A percentile compares a stretch with the other conserved stretches of the same genome.
These are phyloP conservation scores for Plasmodium vivax DNA, from an alignment of 169 alveolate genomes.

Conservation along the genomic window DNA sequence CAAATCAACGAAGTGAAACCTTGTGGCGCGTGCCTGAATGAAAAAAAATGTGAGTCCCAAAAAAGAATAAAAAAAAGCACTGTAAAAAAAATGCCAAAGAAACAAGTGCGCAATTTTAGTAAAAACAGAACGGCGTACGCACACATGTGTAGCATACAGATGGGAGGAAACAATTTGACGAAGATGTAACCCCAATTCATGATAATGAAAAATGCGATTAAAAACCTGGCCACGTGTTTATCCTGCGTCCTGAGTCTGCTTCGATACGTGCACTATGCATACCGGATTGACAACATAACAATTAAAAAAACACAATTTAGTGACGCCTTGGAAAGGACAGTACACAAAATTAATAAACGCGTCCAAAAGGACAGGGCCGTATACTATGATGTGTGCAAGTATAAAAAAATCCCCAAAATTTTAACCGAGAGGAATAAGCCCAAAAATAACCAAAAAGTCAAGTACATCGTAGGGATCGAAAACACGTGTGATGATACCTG, in stretches of 20 bases:
- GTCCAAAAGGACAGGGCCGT: background rate
- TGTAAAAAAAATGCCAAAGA: background rate
- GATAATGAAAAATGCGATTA: conserved; percentile 56
- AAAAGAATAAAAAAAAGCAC: background rate
- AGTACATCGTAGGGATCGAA: conserved; percentile 70
- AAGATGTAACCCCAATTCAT: background rate
- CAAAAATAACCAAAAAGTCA: conserved; percentile 12
- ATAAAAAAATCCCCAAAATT: conserved; percentile 50
- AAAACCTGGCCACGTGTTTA: conserved; percentile 1
- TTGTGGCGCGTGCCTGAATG: background rate
- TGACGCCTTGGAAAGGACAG: conserved; percentile 41
- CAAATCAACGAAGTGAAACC: background rate
- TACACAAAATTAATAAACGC: conserved; percentile 39
- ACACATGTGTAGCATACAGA: conserved; percentile 1
- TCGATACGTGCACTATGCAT: conserved; percentile 9
- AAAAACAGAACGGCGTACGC: background rate
- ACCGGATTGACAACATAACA: conserved; percentile 45
- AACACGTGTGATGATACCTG: conserved; percentile 74
- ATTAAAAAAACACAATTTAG: conserved; percentile 33
- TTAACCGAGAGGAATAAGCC: conserved; percentile 35
- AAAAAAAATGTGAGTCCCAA: background rate
- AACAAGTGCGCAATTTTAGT: background rate
- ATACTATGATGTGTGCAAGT: conserved; percentile 40
- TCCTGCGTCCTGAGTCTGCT: background rate
- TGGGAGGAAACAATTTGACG: background rate